Base-by-base conservation (phyloP, 345 rosid species). In the Eucalyptus marginata region DNA sequence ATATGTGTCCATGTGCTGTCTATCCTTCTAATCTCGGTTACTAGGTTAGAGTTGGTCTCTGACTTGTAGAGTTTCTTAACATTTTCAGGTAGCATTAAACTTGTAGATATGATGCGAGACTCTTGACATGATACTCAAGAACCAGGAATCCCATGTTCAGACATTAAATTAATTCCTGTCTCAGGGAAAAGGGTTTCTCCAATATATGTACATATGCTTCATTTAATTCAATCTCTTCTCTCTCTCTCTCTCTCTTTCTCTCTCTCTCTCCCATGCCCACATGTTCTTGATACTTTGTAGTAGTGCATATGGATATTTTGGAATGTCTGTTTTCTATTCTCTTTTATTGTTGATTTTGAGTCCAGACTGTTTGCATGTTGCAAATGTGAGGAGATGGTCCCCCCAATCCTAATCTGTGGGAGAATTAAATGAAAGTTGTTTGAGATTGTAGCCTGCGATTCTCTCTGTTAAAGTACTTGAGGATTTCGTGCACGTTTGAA, bases 1-100 rank as follows among this genome's bases (percentile, higher is more conserved):
- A 90, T 93, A 91, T 91, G 86, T 87, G 88, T 83, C 86, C 66
- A 27, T 87, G 90, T 92, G 88, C 87, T 91, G 92, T 88, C 89
- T 84, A 52, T 90, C 68, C 22, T 76, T 76, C 84, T 36, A 76
- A 40, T 76, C 52, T 49, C 64, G 86, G 88, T 83, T 47, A 83
- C 91, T 90, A 86, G 93, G 89, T 59, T 90, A 90, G 89, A 89
- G 88, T 90, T 58, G n/a, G 88, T 89, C 88, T 86, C 76, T 46
- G 88, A 88, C 91, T 88, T 94, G 92, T 93, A 93, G 96, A 93
- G 95, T 89, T 89, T 87, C 91, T 88, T 90, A 64, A 91, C 56
- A 90, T 91, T 92, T 89, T 76, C 84, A 76, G 90, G 92, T 91
- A 91, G 93, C 88, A 56, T 40, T 91, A 92, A 92, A 79, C 40